phyloP scores from a whole-genome alignment of 345 rosid species.

The Salix viminalis region DNA sequence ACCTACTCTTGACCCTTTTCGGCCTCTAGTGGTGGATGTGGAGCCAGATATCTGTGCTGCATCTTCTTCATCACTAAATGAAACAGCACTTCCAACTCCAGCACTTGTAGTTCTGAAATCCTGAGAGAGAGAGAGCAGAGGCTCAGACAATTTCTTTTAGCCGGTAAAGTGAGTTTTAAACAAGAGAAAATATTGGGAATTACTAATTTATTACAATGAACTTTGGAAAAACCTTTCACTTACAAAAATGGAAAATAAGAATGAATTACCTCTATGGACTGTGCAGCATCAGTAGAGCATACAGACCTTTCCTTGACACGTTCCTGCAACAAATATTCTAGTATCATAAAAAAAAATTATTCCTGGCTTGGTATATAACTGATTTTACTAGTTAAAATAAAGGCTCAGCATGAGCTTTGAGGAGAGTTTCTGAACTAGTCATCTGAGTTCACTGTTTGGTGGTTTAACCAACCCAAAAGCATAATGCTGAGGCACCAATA shows the following conservation, averaged over 20 bases:
- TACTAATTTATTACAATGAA: not conserved
- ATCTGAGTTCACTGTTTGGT: no score
- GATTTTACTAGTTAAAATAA: no score
- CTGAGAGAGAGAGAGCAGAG: slow-evolving; percentile 35
- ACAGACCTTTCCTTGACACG: slow-evolving; percentile 81
- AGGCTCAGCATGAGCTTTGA: no score
- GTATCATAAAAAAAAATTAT: slow-evolving; percentile 7
- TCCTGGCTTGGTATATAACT: not conserved
- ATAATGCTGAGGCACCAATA: no score
- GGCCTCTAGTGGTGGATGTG: slow-evolving; percentile 50
- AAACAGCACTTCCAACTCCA: slow-evolving; percentile 51
- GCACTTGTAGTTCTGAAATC: slow-evolving; percentile 42
- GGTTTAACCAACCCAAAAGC: no score
- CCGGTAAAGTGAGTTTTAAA: no score
- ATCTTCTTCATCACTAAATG: slow-evolving; percentile 95
- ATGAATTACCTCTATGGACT: slow-evolving; percentile 51
- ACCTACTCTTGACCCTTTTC: slow-evolving; percentile 48
- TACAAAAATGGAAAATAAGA: not conserved
- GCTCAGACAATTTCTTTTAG: slow-evolving; percentile 6
- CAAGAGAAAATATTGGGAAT: not conserved
- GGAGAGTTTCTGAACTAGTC: no score
- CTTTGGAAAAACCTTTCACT: not conserved
- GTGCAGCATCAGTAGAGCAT: slow-evolving; percentile 51
- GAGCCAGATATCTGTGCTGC: slow-evolving; percentile 44
- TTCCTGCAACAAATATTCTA: slow-evolving; percentile 41